Conservation (phyloP, 2,329 filamentous ascomycete species). For the Ophiognomonia clavigignenti-juglandacearum region DNA sequence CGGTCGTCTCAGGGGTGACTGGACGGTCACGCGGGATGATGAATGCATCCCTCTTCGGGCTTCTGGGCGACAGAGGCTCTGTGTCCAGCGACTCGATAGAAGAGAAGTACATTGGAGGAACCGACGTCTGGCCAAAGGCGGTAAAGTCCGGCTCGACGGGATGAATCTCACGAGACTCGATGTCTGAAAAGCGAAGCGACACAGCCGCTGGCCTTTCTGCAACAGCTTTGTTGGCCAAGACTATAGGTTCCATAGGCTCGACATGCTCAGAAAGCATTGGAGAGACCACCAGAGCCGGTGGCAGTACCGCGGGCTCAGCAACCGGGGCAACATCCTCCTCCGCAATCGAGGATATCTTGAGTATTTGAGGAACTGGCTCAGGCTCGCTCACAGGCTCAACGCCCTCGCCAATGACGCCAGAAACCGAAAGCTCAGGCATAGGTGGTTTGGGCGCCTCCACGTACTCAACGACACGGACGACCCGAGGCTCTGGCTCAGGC, state of each 20-base stretch:
- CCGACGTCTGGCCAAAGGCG: conserved; percentile 1
- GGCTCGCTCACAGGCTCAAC: conserved; percentile 30
- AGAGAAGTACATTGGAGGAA: conserved; percentile 35
- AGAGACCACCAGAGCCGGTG: conserved; percentile 25
- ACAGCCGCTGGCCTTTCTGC: conserved; percentile 13
- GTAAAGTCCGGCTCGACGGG: conserved; percentile 32
- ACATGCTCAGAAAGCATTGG: conserved; percentile 26
- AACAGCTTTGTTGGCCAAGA: conserved; percentile 16
- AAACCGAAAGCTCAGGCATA: conserved; percentile 26
- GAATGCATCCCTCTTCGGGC: conserved; percentile 50
- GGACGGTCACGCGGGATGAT: conserved; percentile 46
- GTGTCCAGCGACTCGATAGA: conserved; percentile 41
- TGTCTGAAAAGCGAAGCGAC: conserved; percentile 32
- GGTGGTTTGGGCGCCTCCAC: conserved; percentile 15
- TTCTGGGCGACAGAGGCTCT: conserved; percentile 41
- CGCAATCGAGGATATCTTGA: conserved; percentile 18
- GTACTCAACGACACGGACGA: conserved; percentile 17
- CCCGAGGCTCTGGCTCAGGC: conserved; percentile 15
- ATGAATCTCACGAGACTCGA: conserved; percentile 38
- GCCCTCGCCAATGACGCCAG: conserved; percentile 27
- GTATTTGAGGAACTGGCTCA: conserved; percentile 17
- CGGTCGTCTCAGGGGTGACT: conserved; percentile 3
- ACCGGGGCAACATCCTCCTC: conserved; percentile 23
- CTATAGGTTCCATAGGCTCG: conserved; percentile 28
- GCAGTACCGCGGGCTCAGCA: conserved; percentile 22